Evolutionary conservation across 129 eudicot genomes (phyloP).

Genomic region (Artemisia argyi): DNA sequence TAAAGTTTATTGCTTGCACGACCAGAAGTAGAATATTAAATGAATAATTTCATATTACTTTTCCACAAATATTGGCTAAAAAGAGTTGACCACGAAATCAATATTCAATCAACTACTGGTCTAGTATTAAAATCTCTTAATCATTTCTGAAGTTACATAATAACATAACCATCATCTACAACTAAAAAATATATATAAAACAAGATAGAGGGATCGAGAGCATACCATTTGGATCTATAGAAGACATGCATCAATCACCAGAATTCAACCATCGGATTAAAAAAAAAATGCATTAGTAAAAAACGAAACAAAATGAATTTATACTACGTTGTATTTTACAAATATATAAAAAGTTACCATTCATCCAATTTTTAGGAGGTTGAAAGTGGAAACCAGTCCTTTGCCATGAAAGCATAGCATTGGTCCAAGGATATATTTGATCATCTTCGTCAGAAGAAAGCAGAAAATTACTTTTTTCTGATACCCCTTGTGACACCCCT

Average conservation of each 20-base stretch:
- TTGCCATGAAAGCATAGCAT: slow-evolving; percentile 86
- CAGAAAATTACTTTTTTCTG: slow-evolving; percentile 59
- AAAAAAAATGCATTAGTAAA: slow-evolving; percentile 23
- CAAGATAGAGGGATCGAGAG: slow-evolving; percentile 4
- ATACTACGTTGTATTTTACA: not conserved
- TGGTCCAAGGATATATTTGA: slow-evolving; percentile 59
- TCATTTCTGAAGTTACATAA: not conserved
- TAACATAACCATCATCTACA: not conserved
- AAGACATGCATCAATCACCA: slow-evolving; percentile 24
- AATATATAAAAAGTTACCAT: slow-evolving; percentile 46
- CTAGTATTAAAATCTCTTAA: slow-evolving; percentile 1
- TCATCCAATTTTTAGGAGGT: slow-evolving; percentile 93
- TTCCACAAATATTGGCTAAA: slow-evolving; percentile 31
- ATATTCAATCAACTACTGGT: not conserved
- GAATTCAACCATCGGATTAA: slow-evolving; percentile 24
- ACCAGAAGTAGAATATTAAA: slow-evolving; percentile 6
- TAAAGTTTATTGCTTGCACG: slow-evolving; percentile 2
- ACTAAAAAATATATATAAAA: not conserved
- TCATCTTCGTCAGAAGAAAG: slow-evolving; percentile 26
- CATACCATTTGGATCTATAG: slow-evolving; percentile 92
- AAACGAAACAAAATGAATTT: not conserved
- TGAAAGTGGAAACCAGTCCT: slow-evolving; percentile 85
- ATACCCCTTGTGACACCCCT: slow-evolving; percentile 74
- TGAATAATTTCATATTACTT: not conserved
- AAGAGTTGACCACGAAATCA: slow-evolving; percentile 35